Conservation (phyloP, 192 early-diverging fungal genomes). For the Gonapodya prolifera region DNA sequence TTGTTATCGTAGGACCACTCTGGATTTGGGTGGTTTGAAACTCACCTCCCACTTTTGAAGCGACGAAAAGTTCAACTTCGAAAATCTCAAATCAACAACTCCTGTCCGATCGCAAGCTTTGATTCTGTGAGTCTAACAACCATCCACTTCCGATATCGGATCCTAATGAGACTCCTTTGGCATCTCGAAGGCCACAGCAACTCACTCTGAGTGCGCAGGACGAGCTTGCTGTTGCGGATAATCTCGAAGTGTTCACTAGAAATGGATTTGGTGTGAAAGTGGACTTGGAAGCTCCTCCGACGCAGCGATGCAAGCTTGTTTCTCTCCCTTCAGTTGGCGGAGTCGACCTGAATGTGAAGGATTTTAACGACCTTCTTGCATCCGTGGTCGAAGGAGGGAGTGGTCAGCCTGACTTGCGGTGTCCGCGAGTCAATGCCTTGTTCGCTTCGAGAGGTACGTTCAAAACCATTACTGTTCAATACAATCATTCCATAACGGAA, state of each 20-base stretch:
- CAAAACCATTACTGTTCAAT: not conserved
- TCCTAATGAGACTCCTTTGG: constrained; percentile 6
- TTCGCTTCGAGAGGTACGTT: constrained; percentile 59
- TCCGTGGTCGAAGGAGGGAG: constrained; percentile 27
- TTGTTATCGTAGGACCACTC: not conserved
- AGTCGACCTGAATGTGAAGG: constrained; percentile 21
- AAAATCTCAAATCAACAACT: constrained; percentile 51
- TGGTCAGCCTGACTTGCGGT: constrained; percentile 13
- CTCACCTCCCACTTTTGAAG: constrained; percentile 10
- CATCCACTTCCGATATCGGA: not conserved
- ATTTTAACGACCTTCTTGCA: constrained; percentile 62
- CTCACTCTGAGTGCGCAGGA: constrained; percentile 65
- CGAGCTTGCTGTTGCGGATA: constrained; percentile 65
- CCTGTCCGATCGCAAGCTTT: constrained; percentile 53
- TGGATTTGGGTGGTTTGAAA: constrained; percentile 3
- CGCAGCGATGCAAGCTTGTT: constrained; percentile 48
- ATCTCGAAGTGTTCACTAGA: constrained; percentile 47
- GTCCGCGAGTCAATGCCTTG: constrained; percentile 43
- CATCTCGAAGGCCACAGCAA: constrained; percentile 33
- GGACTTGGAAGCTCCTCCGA: constrained; percentile 40
- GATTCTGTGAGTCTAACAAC: constrained; percentile 29
- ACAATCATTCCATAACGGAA: not conserved
- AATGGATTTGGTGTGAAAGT: constrained; percentile 75
- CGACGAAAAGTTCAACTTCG: constrained; percentile 97
- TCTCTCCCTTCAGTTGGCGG: constrained; percentile 64